phyloP scores from a whole-genome alignment of 73 alveolate genomes.

The Durusdinium trenchii region DNA sequence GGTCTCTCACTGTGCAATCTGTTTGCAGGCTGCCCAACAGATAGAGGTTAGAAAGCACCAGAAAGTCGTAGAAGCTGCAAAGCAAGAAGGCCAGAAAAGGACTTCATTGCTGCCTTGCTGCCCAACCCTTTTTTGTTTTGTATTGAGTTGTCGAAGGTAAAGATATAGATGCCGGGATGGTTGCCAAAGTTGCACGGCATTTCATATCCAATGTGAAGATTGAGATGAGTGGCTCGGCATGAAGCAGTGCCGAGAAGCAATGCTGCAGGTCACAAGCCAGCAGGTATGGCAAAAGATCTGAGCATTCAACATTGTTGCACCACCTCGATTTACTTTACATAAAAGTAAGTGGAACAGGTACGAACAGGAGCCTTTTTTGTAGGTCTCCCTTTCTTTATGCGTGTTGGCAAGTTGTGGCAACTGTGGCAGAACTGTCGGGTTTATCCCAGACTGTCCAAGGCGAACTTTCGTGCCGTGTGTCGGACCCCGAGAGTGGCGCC shows the following conservation, averaged over 20 bases:
- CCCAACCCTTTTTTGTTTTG: no score
- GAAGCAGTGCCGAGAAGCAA: not conserved
- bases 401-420: not conserved
- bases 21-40: slow-evolving; percentile 71
- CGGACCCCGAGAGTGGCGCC: slow-evolving; percentile 64
- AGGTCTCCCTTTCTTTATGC: no score
- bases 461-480: not conserved
- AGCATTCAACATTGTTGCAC: no score
- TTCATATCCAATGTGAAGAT: slow-evolving; percentile 64
- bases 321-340: no score
- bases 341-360: no score
- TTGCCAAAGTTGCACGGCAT: slow-evolving; percentile 61
- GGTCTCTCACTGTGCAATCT: no score
- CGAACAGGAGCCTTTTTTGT: not conserved
- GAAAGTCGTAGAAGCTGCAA: slow-evolving; percentile 56
- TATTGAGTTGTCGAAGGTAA: no score
- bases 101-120: no score
- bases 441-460: not conserved
- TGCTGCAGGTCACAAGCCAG: no score
- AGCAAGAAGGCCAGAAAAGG: slow-evolving; percentile 24
- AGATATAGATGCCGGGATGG: slow-evolving; percentile 53
- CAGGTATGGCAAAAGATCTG: no score
- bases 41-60: slow-evolving; percentile 60
- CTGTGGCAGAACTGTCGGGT: not conserved
- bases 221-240: slow-evolving; percentile 10